Evolutionary conservation across 345 rosid species (phyloP).

Genomic region (Kernera saxatilis): DNA sequence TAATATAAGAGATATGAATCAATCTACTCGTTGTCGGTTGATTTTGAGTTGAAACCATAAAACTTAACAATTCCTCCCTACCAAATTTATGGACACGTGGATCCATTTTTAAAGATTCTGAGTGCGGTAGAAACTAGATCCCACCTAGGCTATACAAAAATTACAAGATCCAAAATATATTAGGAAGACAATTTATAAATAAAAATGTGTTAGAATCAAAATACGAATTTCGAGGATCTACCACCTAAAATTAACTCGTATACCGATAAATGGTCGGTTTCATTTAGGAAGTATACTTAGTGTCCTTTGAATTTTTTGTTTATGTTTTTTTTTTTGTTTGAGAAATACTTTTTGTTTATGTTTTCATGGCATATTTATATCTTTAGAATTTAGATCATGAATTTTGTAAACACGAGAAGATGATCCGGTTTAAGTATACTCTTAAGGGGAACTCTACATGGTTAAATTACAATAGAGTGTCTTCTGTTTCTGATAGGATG

Average conservation of each 20-base stretch:
- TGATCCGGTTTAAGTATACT: too few species aligned
- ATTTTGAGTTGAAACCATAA: too few species aligned
- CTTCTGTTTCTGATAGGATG: too few species aligned
- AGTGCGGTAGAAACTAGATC: conserved; percentile 3
- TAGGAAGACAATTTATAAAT: neutral
- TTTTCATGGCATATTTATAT: neutral
- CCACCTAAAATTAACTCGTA: neutral
- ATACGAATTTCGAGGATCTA: neutral
- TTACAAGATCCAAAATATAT: conserved; percentile 7
- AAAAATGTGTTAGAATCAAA: neutral
- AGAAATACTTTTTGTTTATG: neutral
- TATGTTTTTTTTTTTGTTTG: too few species aligned
- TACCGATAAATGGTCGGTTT: conserved; percentile 5
- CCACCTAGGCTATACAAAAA: conserved; percentile 5
- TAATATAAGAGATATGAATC: too few species aligned
- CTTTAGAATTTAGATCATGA: too few species aligned
- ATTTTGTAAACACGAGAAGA: too few species aligned
- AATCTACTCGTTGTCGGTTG: too few species aligned
- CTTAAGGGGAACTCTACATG: too few species aligned
- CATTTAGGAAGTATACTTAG: neutral
- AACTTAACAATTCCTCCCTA: too few species aligned
- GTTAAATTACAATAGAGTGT: too few species aligned
- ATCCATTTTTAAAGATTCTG: neutral
- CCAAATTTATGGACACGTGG: conserved; percentile 4
- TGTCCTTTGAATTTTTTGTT: neutral